Evolutionary conservation across 2,329 filamentous ascomycete genomes (phyloP), one percentile per base, ranked within the genome.

Genomic region (Zalaria sp.): DNA sequence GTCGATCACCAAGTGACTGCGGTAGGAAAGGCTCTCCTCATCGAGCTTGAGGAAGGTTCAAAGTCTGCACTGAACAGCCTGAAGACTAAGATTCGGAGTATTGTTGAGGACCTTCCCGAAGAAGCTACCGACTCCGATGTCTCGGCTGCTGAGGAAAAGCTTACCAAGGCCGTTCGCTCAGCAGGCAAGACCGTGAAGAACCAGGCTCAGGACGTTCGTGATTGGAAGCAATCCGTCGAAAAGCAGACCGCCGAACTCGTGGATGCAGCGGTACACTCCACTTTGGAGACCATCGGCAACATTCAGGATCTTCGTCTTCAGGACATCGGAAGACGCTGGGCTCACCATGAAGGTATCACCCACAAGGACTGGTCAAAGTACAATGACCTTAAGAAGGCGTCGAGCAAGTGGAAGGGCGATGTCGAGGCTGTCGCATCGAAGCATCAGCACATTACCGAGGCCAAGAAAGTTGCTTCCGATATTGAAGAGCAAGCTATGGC

Each of bases 311-410:
- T 94, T 31, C 85, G 87, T 4, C 71, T 95, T 29, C 85, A 93
- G 57, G 85, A 93, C 58, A 86, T 95, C 41, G 88, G 88, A 43
- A 89, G 93, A 78, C 73, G 66, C 45, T 98, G 91, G 88, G 87
- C 89, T 8, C 93, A 85, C 81, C 91, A 87, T 65, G 87, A 96
- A 44, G 86, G 86, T 28, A 76, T 98, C 46, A 93, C 89, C 1
- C 95, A 98, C 69, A 88, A 93, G 60, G 87, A 98, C 59, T 98
- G 91, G 91, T 77, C 81, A 45, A 91, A 89, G 59, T 98, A 94
- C 57, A 87, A 96, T 59, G 77, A 83, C 45, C 69, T 98, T 44
- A 93, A 84, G 65, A 76, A 74, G 41, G 81, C 83, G 8, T 83
- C 95, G 40, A 79, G 81, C 38, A 77, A 85, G 53, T 95, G 89